These are phyloP conservation scores for Globisporangium spiculum DNA, from an alignment of 352 stramenopile species.

Conservation along the genomic window DNA sequence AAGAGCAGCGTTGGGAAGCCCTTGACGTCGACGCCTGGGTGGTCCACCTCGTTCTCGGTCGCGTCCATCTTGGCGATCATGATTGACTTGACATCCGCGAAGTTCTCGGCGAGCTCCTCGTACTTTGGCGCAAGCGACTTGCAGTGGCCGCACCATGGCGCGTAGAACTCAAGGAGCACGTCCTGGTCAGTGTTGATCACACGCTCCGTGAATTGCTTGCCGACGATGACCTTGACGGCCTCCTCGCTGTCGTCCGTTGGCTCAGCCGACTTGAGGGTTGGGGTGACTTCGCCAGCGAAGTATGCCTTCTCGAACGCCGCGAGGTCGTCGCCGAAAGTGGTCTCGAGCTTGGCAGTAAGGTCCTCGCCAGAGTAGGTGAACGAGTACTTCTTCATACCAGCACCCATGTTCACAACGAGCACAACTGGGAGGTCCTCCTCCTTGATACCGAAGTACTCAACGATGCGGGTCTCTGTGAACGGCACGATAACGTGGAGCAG, in stretches of 20 bases:
- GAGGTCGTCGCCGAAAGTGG: conserved; percentile 48
- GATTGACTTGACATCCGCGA: conserved; percentile 88
- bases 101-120: conserved; percentile 88
- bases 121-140: conserved; percentile 89
- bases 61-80: conserved; percentile 96
- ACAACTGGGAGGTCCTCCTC: conserved; percentile 82
- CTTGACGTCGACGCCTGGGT: conserved; percentile 84
- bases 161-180: conserved; percentile 82
- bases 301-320: conserved; percentile 78
- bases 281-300: conserved; percentile 82
- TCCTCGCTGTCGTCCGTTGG: conserved; percentile 84
- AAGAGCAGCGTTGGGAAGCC: conserved; percentile 96
- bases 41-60: conserved; percentile 94
- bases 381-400: conserved; percentile 92
- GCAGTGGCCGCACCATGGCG: conserved; percentile 78
- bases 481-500: conserved; percentile 89
- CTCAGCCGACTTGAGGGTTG: conserved; percentile 93
- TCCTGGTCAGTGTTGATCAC: conserved; percentile 89
- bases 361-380: conserved; percentile 76
- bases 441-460: conserved; percentile 93
- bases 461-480: conserved; percentile 84
- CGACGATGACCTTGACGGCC: conserved; percentile 91
- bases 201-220: conserved; percentile 90
- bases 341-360: conserved; percentile 66
- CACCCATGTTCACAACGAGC: conserved; percentile 90